These are phyloP conservation scores for Syncephalis fuscata DNA, from an alignment of 371 early-diverging fungal genomes.

Conservation along the genomic window DNA sequence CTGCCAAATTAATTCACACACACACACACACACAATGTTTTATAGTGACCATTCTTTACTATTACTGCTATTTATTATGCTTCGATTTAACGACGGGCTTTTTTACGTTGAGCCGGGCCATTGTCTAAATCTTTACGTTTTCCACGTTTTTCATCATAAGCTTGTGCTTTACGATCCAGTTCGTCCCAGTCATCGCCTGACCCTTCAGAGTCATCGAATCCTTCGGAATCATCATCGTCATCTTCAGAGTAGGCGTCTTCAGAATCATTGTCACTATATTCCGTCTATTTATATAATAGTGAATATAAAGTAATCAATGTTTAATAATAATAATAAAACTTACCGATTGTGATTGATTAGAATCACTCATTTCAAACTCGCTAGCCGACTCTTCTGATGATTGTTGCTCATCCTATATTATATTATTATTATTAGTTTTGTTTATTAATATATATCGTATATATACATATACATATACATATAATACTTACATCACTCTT, in stretches of 20 bases:
- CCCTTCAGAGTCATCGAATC: constrained; percentile 12
- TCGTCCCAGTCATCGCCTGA: constrained; percentile 56
- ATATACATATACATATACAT: background rate
- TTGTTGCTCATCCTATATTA: background rate
- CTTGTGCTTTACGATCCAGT: constrained; percentile 55
- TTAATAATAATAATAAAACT: background rate
- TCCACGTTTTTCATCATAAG: no score
- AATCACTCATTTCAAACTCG: constrained; percentile 34
- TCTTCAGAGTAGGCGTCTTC: constrained; percentile 11
- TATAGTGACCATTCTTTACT: no score
- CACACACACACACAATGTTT: no score
- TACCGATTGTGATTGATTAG: constrained; percentile 22
- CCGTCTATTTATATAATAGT: constrained; percentile 1
- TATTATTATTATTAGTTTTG: background rate
- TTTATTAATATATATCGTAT: no score
- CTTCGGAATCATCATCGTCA: background rate
- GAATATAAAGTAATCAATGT: background rate
- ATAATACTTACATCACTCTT: constrained; percentile 35
- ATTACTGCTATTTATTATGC: no score
- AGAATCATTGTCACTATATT: constrained; percentile 30
- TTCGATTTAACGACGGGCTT: no score
- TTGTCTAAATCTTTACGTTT: no score
- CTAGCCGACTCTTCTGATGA: constrained; percentile 18
- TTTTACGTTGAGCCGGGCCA: no score
- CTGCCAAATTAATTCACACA: no score